Conservation (phyloP, 2,329 filamentous ascomycete species). For the Stemphylium vesicarium region DNA sequence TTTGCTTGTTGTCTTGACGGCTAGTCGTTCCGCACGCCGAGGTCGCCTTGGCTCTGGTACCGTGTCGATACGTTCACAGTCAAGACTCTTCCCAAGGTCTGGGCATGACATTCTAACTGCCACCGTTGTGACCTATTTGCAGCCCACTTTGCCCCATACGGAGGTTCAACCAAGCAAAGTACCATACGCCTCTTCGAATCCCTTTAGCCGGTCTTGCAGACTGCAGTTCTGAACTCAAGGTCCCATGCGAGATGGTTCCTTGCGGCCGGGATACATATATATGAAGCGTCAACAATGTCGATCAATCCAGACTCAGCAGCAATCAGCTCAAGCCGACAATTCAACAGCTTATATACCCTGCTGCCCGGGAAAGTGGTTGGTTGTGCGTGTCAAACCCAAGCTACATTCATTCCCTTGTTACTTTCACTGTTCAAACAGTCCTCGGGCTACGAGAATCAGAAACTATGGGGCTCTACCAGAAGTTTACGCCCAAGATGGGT, state of each 20-base stretch:
- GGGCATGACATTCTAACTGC: conserved; percentile 16
- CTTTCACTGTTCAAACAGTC: conserved; percentile 8
- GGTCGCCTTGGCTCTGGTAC: not conserved
- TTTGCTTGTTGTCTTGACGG: conserved; percentile 12
- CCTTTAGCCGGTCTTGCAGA: conserved; percentile 43
- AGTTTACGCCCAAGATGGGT: conserved; percentile 28
- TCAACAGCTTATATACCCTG: conserved; percentile 27
- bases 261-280: conserved; percentile 31
- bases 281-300: conserved; percentile 27
- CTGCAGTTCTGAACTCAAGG: conserved; percentile 29
- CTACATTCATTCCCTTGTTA: conserved; percentile 11
- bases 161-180: conserved; percentile 25
- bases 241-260: conserved; percentile 18
- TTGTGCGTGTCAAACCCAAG: conserved; percentile 19
- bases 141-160: conserved; percentile 31
- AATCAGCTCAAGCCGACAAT: conserved; percentile 21
- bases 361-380: conserved; percentile 18
- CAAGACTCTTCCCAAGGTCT: conserved; percentile 7
- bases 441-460: conserved; percentile 11
- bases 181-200: conserved; percentile 23
- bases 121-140: conserved; percentile 18
- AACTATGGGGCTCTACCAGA: conserved; percentile 29
- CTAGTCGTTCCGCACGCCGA: conserved; percentile 16
- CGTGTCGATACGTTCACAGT: conserved; percentile 11
- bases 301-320: conserved; percentile 23